These are phyloP conservation scores for Rhypophila decipiens DNA, from an alignment of 495 filamentous ascomycete species.

Conservation along the genomic window DNA sequence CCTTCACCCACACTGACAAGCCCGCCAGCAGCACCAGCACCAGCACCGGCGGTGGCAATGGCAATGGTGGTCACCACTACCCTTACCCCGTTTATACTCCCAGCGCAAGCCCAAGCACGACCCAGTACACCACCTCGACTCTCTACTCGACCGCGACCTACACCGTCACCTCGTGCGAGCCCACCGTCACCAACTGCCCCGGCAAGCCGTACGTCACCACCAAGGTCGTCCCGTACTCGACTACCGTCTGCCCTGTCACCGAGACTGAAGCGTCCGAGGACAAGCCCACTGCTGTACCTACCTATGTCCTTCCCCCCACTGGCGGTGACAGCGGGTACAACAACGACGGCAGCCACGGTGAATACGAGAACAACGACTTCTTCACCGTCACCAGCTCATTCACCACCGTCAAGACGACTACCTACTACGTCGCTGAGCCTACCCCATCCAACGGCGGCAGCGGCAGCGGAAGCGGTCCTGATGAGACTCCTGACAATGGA, in stretches of 20 bases:
- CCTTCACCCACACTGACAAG: no score
- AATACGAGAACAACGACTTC: no score
- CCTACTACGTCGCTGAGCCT: constrained; percentile 25
- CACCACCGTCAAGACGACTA: constrained; percentile 29
- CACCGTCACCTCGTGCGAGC: constrained; percentile 53
- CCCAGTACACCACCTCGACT: constrained; percentile 21
- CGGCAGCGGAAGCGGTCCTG: background rate
- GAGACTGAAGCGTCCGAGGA: constrained; percentile 19
- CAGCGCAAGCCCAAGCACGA: constrained; percentile 5
- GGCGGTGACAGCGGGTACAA: constrained; percentile 54
- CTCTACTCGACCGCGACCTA: constrained; percentile 47
- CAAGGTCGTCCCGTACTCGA: constrained; percentile 30
- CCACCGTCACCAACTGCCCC: constrained; percentile 52
- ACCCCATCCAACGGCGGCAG: background rate
- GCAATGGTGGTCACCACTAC: no score
- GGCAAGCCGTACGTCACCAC: constrained; percentile 28
- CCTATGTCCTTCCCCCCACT: constrained; percentile 41
- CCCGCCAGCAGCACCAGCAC: background rate
- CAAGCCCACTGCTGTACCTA: constrained; percentile 13
- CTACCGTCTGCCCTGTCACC: constrained; percentile 41
- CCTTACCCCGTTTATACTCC: background rate
- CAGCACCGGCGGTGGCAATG: background rate
- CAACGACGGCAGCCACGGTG: constrained; percentile 45
- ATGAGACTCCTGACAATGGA: background rate
- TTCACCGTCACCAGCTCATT: constrained; percentile 35